Conservation (phyloP, 2,329 filamentous ascomycete species). For the Phoma sp. region DNA sequence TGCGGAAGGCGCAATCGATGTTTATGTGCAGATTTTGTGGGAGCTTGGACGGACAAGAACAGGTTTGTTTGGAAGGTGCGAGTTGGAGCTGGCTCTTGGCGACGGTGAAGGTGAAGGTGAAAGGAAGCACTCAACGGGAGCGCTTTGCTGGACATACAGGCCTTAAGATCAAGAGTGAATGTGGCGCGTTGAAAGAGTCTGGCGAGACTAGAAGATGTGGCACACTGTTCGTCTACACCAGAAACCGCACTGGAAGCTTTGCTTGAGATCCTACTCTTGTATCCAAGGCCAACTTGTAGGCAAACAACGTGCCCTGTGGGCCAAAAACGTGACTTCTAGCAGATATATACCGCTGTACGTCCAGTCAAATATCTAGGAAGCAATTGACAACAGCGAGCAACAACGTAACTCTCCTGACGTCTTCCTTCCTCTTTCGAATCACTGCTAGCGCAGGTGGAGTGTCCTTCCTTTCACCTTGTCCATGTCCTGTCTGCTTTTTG, state of each 20-base stretch:
- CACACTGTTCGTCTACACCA: too few relatives aligned
- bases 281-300: too few relatives aligned
- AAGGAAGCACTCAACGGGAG: not conserved
- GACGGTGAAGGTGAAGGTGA: slow-evolving; percentile 1
- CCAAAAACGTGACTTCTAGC: too few relatives aligned
- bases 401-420: too few relatives aligned
- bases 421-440: too few relatives aligned
- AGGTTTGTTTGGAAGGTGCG: not conserved
- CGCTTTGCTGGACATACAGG: not conserved
- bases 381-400: too few relatives aligned
- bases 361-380: too few relatives aligned
- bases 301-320: too few relatives aligned
- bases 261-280: too few relatives aligned
- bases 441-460: not conserved
- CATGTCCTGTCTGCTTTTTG: not conserved
- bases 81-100: not conserved
- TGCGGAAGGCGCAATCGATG: not conserved
- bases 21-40: not conserved
- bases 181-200: not conserved
- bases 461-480: not conserved
- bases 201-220: too few relatives aligned
- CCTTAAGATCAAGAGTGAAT: not conserved
- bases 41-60: not conserved
- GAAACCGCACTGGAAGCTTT: too few relatives aligned
- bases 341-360: too few relatives aligned